Evolutionary conservation across 139 green algal genomes (phyloP), one percentile per base, ranked within the genome.

Genomic region (Haematococcus lacustris): DNA sequence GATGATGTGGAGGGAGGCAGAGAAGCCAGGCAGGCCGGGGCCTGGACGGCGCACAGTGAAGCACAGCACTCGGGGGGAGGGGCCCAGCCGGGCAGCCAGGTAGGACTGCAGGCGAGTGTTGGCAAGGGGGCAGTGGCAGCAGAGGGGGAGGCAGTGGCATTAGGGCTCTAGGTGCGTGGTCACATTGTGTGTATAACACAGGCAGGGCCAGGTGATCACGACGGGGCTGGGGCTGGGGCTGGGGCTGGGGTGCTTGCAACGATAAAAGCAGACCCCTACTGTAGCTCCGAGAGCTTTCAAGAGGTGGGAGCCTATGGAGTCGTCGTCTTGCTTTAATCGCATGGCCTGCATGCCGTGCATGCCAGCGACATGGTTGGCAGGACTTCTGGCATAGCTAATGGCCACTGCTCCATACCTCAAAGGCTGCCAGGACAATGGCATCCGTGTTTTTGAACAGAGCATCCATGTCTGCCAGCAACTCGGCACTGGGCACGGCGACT

Each of bases 241-340:
- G n/a, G n/a, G n/a, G n/a, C n/a, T n/a, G n/a, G n/a, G n/a, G 43
- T 53, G 43, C 9, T 9, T 53, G 9, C 9, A 53, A 53, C 43
- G 43, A 28, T 9, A 28, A 17, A 9, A 53, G 43, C 43, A 53
- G 43, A 9, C 43, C 9, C 9, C 43, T 51, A 82, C 80, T 73
- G 80, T 82, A 25, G 9, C 80, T 0, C 76, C 80, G 1, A 82
- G 76, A 1, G 80, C 64, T 38, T 85, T 85, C 3, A 85, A 41
- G 32, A 85, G 71, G 68, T 85, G 72, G 1, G 72, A 7, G 23
- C 79, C 79, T 5, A 75, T 81, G 1, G 53, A 68, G 40, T 85
- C 79, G 2, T 60, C 51, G 5, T 47, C 41, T n/a, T 78, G 74
- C 6, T 76, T 73, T 1, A 84, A 25, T 34, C 77, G 77, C 1